These are phyloP conservation scores for Fusarium luffae DNA, from an alignment of 2,329 filamentous ascomycete genomes.

Conservation along the genomic window DNA sequence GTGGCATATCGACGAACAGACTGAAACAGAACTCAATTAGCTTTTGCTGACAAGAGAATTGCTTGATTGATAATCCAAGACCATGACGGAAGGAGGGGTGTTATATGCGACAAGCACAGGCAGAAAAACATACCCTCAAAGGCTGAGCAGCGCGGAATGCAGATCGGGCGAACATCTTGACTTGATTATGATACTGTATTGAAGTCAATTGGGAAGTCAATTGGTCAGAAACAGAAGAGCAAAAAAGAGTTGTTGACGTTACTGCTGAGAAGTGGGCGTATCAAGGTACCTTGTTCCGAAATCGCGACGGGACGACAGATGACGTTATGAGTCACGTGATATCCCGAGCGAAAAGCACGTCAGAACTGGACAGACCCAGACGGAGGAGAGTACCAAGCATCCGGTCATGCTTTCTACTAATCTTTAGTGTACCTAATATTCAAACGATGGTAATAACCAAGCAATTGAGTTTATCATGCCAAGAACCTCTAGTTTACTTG, in stretches of 20 bases:
- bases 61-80: constrained; percentile 24
- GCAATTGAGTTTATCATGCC: not conserved
- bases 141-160: constrained; percentile 72
- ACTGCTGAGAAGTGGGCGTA: constrained; percentile 27
- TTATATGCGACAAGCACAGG: constrained; percentile 1
- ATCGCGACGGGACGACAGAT: constrained; percentile 24
- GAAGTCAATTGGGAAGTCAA: constrained; percentile 41
- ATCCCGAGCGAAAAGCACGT: constrained; percentile 12
- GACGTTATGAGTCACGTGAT: constrained; percentile 41
- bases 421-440: not conserved
- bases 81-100: constrained; percentile 6
- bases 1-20: constrained; percentile 75
- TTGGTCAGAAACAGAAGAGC: constrained; percentile 28
- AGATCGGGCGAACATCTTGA: constrained; percentile 74
- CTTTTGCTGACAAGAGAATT: constrained; percentile 1
- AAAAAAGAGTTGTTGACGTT: constrained; percentile 17
- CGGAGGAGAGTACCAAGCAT: not conserved
- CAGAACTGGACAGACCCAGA: not conserved
- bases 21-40: constrained; percentile 54
- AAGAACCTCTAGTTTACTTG: not conserved
- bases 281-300: constrained; percentile 21
- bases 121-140: constrained; percentile 65
- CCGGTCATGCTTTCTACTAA: not conserved
- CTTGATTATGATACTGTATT: constrained; percentile 27
- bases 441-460: not conserved